A percentile compares a stretch with the other conserved stretches of the same genome.
Conservation (phyloP, 73 alveolate genomes). For the Symbiodinium pilosum region DNA sequence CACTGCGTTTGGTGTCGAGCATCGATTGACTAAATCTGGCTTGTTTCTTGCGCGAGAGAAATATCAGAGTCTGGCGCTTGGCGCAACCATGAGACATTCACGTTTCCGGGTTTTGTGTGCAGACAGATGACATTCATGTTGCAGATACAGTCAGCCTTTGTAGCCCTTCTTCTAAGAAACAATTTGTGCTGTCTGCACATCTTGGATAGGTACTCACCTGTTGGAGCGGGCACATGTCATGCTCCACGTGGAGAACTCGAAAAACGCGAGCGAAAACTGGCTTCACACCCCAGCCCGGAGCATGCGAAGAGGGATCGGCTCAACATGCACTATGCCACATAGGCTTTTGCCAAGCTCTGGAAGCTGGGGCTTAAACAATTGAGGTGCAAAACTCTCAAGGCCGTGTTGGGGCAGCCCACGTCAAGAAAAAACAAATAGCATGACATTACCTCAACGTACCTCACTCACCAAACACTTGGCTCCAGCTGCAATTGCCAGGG, state of each 20-base stretch:
- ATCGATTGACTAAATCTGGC: too few relatives aligned
- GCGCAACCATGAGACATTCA: background rate
- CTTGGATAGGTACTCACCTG: background rate
- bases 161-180: too few relatives aligned
- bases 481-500: background rate
- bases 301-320: too few relatives aligned
- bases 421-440: too few relatives aligned
- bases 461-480: too few relatives aligned
- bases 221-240: background rate
- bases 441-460: too few relatives aligned
- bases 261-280: background rate
- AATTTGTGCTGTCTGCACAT: background rate
- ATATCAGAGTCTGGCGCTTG: constrained; percentile 11
- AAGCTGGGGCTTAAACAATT: background rate
- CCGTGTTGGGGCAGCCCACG: too few relatives aligned
- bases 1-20: too few relatives aligned
- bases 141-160: too few relatives aligned
- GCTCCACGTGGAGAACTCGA: constrained; percentile 24
- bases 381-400: background rate
- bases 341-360: background rate
- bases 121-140: background rate
- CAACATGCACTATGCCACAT: too few relatives aligned
- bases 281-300: background rate
- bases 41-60: background rate
- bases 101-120: background rate